Evolutionary conservation across 228 moss, liverwort and hornwort genomes (phyloP).

Genomic region (Sphagnum fallax): DNA sequence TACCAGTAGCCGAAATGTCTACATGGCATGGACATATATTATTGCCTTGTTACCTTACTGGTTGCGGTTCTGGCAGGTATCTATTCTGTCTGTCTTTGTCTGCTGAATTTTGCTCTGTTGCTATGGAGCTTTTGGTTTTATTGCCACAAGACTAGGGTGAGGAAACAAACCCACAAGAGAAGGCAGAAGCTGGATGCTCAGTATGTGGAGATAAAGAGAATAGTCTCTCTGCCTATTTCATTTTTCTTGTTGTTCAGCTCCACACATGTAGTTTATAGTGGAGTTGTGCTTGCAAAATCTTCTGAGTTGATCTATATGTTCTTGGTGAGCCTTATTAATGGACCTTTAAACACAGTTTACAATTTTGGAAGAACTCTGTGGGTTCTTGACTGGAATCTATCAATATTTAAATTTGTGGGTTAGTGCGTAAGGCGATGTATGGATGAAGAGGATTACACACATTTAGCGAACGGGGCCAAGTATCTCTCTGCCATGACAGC

Average conservation of each 20-base stretch:
- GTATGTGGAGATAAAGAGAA: neutral
- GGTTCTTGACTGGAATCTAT: too few species aligned
- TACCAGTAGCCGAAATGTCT: slow-evolving; percentile 18
- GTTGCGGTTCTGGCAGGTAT: slow-evolving; percentile 79
- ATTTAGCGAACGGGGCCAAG: slow-evolving; percentile 80
- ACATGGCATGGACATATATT: slow-evolving; percentile 51
- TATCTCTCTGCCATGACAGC: slow-evolving; percentile 84
- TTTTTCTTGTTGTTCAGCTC: too few species aligned
- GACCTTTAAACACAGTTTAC: too few species aligned
- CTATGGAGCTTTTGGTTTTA: neutral
- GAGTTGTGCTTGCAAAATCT: too few species aligned
- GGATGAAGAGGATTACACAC: slow-evolving; percentile 65
- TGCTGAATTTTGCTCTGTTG: neutral
- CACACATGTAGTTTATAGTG: too few species aligned
- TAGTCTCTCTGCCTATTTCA: too few species aligned
- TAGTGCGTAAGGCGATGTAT: slow-evolving; percentile 72
- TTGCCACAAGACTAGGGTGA: too few species aligned
- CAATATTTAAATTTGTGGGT: too few species aligned
- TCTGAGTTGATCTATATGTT: too few species aligned
- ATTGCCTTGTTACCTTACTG: slow-evolving; percentile 81
- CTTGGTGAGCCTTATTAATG: too few species aligned
- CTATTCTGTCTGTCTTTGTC: neutral
- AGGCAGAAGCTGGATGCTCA: neutral
- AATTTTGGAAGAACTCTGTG: too few species aligned
- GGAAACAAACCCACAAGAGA: neutral